Base-by-base conservation (phyloP, 805 yeast species). In the Candida fluviatilis region DNA sequence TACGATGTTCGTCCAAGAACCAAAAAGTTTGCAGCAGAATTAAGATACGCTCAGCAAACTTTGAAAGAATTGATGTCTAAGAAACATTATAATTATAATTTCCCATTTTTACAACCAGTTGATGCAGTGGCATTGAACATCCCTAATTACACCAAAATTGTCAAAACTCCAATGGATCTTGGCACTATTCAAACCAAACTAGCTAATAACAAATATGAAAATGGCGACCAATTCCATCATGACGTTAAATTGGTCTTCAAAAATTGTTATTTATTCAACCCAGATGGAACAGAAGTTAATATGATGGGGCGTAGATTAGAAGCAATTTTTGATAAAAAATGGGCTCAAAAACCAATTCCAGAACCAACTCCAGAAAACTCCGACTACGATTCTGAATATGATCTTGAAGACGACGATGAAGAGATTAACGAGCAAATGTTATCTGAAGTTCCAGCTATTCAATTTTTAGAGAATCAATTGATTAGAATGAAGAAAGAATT, bases 221-320 rank as follows among this genome's bases (percentile, higher is more conserved):
- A 82, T 39, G 93, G 89, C 14, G 95, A 85, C 43, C 90, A 86
- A 46, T 89, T 91, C 56, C 95, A 84, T 56, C 64, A 62, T 31
- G 99, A 93, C 56, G 76, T 91, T 26, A 73, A 87, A 40, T 73
- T 89, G 43, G 85, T 93, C 41, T 90, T 93, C 66, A 70, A 76
- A 45, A 91, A 93, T 64, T 91, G 98, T 65, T 93, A 87, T 59
- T 71, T 75, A 12, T 93, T 91, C 68, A 93, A 93, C 62, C 98
- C 99, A 2, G 95, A 85, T 51, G 95, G 96, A n/a, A 82, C 95
- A 4, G 95, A 95, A 35, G 99, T 93, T 26, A 88, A 90, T 60
- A 76, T 78, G 75, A 84, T 93, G 95, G 99, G 98, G 14, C 95
- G 87, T 58, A 75, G 89, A 50, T 69, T 93, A 39, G 97, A 93